Evolutionary conservation across 495 filamentous ascomycete species (phyloP).

Genomic region (Podospora fimiseda): DNA sequence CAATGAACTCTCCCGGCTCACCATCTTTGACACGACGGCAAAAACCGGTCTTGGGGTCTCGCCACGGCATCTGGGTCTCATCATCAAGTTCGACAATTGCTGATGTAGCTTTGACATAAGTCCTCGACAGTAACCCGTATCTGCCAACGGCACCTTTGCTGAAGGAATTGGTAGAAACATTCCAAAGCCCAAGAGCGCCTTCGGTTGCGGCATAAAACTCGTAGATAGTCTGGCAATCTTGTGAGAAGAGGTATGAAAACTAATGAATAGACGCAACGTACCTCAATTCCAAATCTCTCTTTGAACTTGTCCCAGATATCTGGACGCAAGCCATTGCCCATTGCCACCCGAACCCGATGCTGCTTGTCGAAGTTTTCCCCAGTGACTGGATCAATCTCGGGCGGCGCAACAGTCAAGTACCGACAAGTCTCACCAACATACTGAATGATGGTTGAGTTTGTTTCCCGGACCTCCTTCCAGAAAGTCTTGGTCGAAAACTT

Average conservation of each 20-base stretch:
- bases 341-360: slow-evolving; percentile 68
- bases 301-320: slow-evolving; percentile 89
- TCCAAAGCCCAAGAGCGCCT: slow-evolving; percentile 63
- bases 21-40: slow-evolving; percentile 56
- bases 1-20: slow-evolving; percentile 74
- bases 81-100: slow-evolving; percentile 67
- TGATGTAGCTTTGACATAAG: slow-evolving; percentile 41
- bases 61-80: slow-evolving; percentile 61
- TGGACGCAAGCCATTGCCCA: slow-evolving; percentile 85
- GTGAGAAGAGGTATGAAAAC: background rate
- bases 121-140: slow-evolving; percentile 53
- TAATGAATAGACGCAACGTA: slow-evolving; percentile 1
- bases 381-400: slow-evolving; percentile 56
- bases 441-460: slow-evolving; percentile 74
- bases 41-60: slow-evolving; percentile 65
- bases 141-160: slow-evolving; percentile 74
- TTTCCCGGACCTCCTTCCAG: slow-evolving; percentile 68
- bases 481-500: slow-evolving; percentile 78
- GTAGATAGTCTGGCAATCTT: slow-evolving; percentile 46
- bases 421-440: slow-evolving; percentile 95
- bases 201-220: slow-evolving; percentile 94
- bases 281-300: slow-evolving; percentile 72
- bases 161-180: slow-evolving; percentile 66
- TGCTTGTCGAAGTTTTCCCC: slow-evolving; percentile 69
- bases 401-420: slow-evolving; percentile 72